Conservation (phyloP, 352 stramenopile species). For the Globisporangium camurandrum region DNA sequence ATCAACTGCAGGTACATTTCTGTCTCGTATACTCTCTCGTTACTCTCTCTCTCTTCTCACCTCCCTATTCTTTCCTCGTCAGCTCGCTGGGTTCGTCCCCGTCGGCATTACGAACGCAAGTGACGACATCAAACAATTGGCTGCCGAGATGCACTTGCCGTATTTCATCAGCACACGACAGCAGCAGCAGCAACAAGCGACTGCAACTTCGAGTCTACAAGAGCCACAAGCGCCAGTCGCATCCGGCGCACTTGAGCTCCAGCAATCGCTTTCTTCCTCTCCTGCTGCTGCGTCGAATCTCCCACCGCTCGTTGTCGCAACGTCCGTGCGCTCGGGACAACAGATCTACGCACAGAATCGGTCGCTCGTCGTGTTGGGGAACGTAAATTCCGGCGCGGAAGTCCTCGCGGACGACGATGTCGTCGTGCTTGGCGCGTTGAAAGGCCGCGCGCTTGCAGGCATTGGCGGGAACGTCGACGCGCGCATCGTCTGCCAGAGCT, state of each 20-base stretch:
- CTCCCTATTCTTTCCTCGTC: background rate
- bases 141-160: slow-evolving; percentile 48
- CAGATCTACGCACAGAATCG: slow-evolving; percentile 81
- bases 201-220: too few species aligned
- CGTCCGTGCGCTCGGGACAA: slow-evolving; percentile 80
- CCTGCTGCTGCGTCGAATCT: background rate
- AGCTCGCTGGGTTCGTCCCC: slow-evolving; percentile 46
- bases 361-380: slow-evolving; percentile 78
- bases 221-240: background rate
- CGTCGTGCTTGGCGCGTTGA: slow-evolving; percentile 71
- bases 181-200: slow-evolving; percentile 6
- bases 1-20: slow-evolving; percentile 41
- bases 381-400: slow-evolving; percentile 83
- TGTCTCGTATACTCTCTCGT: too few species aligned
- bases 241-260: background rate
- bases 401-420: slow-evolving; percentile 85
- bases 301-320: slow-evolving; percentile 57
- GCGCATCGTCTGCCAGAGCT: slow-evolving; percentile 66
- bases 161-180: slow-evolving; percentile 74
- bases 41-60: background rate
- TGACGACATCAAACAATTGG: slow-evolving; percentile 74
- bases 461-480: slow-evolving; percentile 68
- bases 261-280: background rate
- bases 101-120: slow-evolving; percentile 82
- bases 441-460: slow-evolving; percentile 78